Conservation (phyloP, 257 asterid genomes). For the Datura wrightii region DNA sequence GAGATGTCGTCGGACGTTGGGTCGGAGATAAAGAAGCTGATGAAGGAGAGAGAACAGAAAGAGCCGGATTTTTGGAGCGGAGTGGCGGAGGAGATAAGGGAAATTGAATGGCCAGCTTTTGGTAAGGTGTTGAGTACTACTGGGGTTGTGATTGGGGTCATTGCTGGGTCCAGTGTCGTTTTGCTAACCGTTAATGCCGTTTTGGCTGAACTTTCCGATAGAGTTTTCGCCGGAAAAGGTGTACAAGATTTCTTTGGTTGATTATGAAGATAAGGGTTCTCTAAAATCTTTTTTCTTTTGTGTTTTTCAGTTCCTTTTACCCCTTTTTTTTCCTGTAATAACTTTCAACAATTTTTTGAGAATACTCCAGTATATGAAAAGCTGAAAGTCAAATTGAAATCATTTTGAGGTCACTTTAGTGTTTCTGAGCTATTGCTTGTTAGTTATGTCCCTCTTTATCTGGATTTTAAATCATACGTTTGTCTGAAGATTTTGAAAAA, state of each 20-base stretch:
- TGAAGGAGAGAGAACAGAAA: constrained; percentile 62
- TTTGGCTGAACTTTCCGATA: constrained; percentile 89
- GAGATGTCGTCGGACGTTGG: constrained; percentile 60
- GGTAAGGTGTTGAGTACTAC: constrained; percentile 81
- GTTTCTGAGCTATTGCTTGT: no score
- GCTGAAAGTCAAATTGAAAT: background rate
- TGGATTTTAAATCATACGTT: no score
- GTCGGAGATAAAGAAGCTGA: constrained; percentile 68
- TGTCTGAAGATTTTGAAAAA: no score
- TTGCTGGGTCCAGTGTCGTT: constrained; percentile 96
- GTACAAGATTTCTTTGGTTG: constrained; percentile 89
- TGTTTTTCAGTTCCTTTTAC: background rate
- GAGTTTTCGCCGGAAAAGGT: constrained; percentile 79
- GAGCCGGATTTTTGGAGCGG: constrained; percentile 57
- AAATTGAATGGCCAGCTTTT: constrained; percentile 95
- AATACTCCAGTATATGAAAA: background rate
- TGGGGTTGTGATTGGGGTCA: constrained; percentile 83
- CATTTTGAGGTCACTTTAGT: no score
- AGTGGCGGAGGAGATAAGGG: constrained; percentile 78
- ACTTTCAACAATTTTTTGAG: background rate
- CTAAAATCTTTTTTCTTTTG: background rate
- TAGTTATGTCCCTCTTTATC: no score
- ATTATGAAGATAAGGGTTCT: constrained; percentile 26
- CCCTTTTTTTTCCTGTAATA: background rate
- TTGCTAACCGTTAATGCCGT: constrained; percentile 93